Evolutionary conservation across 805 yeast species (phyloP), one percentile per base, ranked within the genome.

Genomic region (Suhomyces pyralidae): DNA sequence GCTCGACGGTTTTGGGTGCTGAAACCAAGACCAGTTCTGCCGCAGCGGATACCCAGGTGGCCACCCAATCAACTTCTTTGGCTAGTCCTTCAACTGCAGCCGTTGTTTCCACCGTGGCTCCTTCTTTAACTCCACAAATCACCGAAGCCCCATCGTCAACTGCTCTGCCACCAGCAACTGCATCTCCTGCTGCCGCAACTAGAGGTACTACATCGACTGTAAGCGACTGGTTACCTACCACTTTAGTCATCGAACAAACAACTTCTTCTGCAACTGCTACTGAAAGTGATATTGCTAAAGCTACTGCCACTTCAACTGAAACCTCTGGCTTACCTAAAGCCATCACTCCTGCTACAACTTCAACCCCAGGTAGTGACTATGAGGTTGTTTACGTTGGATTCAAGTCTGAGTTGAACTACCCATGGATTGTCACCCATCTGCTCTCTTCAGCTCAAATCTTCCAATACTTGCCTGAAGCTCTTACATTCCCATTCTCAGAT

Each of bases 391-490:
- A 87, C 46, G 73, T 91, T 64, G 96, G 96, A 4, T 93, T 93
- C 77, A 83, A 84, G 61, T 70, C 83, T 53, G 81, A 85, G 3
- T 81, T 91, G 69, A 91, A 90, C 69, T 93, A 92, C 70, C 89
- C 90, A 47, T 90, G 88, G 66, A 89, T 90, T 54, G 96, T 86
- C 43, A 70, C 78, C 53, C 82, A 85, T 66, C 80, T 93, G 1
- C 70, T 86, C 48, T 79, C 94, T 2, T 87, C 92, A 12, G 94
- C 96, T 3, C 96, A 89, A 70, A 86, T 90, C 47, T 87, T 90
- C 71, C 83, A 87, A 62, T 91, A 85, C 68, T 78, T 94, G 62
- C 97, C 98, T n/a, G 69, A 69, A 36, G 88, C 86, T 14, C 73
- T 93, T 52, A 70, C 76, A 1, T 79, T 70, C 62, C 92, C 96